phyloP scores from a whole-genome alignment of 2,329 filamentous ascomycete species.

The Aureobasidium sp. region DNA sequence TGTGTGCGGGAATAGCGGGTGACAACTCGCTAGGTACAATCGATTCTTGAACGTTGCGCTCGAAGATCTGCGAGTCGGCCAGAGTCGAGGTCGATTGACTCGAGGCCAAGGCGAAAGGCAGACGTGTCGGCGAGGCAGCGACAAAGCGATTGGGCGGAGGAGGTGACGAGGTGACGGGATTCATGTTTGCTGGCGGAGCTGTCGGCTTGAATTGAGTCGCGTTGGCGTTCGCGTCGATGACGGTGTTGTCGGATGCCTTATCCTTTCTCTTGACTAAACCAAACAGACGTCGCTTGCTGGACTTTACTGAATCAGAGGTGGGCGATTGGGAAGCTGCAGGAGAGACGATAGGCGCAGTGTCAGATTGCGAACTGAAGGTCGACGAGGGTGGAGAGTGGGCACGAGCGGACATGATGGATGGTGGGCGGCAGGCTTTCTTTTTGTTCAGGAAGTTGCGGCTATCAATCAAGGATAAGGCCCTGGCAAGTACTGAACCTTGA shows the following conservation, averaged over 20 bases:
- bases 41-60: slow-evolving; percentile 86
- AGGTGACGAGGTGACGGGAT: slow-evolving; percentile 16
- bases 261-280: slow-evolving; percentile 16
- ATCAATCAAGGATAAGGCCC: not conserved
- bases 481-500: slow-evolving; percentile 6
- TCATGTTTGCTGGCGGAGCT: slow-evolving; percentile 6
- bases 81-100: slow-evolving; percentile 61
- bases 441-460: not conserved
- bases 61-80: slow-evolving; percentile 72
- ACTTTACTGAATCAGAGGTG: slow-evolving; percentile 10
- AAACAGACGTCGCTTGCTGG: slow-evolving; percentile 17
- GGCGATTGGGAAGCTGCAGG: not conserved
- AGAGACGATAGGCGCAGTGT: slow-evolving; percentile 2
- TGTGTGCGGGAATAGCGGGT: slow-evolving; percentile 84
- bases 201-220: slow-evolving; percentile 1
- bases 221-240: slow-evolving; percentile 12
- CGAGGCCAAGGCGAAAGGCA: slow-evolving; percentile 47
- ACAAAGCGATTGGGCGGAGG: slow-evolving; percentile 17
- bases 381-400: not conserved
- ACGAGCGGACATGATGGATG: not conserved
- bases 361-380: slow-evolving; percentile 1
- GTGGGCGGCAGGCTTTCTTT: not conserved
- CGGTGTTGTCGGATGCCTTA: not conserved
- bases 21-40: slow-evolving; percentile 59
- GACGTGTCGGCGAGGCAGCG: not conserved